Base-by-base conservation (phyloP, 1,139 yeast species). In the Hansenula anomala region DNA sequence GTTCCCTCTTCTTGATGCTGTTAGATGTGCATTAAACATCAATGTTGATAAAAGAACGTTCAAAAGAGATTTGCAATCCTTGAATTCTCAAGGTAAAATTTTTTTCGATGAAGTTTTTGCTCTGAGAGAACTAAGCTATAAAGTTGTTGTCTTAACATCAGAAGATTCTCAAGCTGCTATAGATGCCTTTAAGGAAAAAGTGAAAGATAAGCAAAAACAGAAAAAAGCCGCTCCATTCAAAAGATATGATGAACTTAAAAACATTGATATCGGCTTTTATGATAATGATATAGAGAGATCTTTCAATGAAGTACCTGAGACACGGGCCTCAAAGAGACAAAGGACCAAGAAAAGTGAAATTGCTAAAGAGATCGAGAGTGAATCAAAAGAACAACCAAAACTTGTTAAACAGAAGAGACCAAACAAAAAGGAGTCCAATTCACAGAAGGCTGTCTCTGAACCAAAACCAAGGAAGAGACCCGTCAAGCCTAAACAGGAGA, bases 41-140 rank as follows among this genome's bases (percentile, higher is more conserved):
- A 42, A 39, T 4, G 49, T 63, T 33, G 70, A 66, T 36, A 49
- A 57, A 18, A 60, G 54, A 39, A 66, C 71, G 0, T 48, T 56
- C 27, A 38, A 36, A 9, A 51, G 55, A 11, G 60, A 52, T 32
- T 40, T 60, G 6, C 34, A 45, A 4, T 44, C 52, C 2, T 44
- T 64, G 30, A 45, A 51, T 2, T 39, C 41, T 2, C 54, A 55
- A 23, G 48, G 52, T 4, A 54, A 56, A 30, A 22, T 62, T 4
- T 20, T 43, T 6, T 13, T 22, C 8, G 51, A 48, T 25, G 42
- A 49, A 9, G 35, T 57, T 14, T 35, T 39, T 10, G 41, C 52
- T 14, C 36, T 33, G 24, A 14, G 36, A 17, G 35, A n/a, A n/a
- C n/a, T n/a, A n/a, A n/a, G n/a, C n/a, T n/a, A n/a, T n/a, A n/a